phyloP scores from a whole-genome alignment of 1,284 basidiomycete species.

The Pisolithus thermaeus region DNA sequence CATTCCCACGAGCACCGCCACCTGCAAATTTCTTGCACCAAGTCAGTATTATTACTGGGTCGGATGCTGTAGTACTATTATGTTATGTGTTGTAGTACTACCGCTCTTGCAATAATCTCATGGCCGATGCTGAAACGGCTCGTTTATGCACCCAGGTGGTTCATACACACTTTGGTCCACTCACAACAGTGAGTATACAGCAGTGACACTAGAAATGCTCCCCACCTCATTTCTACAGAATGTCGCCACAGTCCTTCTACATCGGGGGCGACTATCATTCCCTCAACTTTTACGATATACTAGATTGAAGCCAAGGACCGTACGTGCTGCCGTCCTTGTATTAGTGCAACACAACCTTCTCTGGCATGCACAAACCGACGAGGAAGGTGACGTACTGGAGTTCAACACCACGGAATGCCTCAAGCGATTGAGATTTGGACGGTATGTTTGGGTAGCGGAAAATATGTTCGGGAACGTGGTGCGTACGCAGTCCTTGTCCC shows the following conservation, averaged over 20 bases:
- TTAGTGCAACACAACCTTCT: slow-evolving; percentile 92
- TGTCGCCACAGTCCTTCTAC: slow-evolving; percentile 78
- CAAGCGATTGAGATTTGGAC: slow-evolving; percentile 71
- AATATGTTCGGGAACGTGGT: slow-evolving; percentile 67
- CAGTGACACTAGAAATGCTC: not conserved
- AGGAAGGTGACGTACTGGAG: slow-evolving; percentile 75
- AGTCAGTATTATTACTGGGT: no score
- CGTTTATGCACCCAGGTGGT: slow-evolving; percentile 74
- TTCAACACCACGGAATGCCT: slow-evolving; percentile 78
- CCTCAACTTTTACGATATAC: slow-evolving; percentile 66
- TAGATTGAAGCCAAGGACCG: slow-evolving; percentile 50
- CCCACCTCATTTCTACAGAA: slow-evolving; percentile 40
- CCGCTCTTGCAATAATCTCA: slow-evolving; percentile 22
- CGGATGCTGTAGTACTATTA: no score
- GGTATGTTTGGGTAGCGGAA: slow-evolving; percentile 70
- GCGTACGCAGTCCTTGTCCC: slow-evolving; percentile 24
- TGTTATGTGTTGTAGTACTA: slow-evolving; percentile 5
- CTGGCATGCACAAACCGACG: slow-evolving; percentile 72
- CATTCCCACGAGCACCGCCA: no score
- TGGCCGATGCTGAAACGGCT: slow-evolving; percentile 69
- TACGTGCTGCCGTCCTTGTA: slow-evolving; percentile 72
- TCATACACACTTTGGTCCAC: slow-evolving; percentile 71
- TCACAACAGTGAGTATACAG: slow-evolving; percentile 57
- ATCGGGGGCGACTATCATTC: slow-evolving; percentile 77
- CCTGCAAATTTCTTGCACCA: no score